A percentile compares a stretch with the other conserved stretches of the same genome.
Conservation (phyloP, 306 rosid species). For the Vigna nakashimae region DNA sequence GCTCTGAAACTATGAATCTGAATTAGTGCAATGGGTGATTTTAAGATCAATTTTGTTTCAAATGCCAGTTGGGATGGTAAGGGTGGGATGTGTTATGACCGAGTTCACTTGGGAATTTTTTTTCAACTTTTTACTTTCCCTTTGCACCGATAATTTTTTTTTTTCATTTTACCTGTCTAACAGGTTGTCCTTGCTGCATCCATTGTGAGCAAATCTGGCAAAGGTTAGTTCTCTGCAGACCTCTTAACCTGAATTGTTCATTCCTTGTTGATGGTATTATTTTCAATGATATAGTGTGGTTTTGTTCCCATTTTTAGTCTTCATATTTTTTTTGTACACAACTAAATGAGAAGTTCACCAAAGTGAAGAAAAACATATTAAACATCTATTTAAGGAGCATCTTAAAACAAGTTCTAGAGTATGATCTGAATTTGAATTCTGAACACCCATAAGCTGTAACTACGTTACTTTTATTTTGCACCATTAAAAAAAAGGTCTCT, state of each 20-base stretch:
- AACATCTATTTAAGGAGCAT: background rate
- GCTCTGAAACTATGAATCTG: background rate
- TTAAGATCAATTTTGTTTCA: constrained; percentile 13
- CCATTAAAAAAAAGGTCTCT: background rate
- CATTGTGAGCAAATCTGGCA: constrained; percentile 86
- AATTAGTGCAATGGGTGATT: background rate
- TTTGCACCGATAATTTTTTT: background rate
- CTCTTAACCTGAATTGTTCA: background rate
- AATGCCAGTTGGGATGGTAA: background rate
- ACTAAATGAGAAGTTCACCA: constrained; percentile 4
- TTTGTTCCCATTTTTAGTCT: constrained; percentile 18
- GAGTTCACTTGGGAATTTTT: constrained; percentile 8
- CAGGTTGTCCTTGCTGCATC: constrained; percentile 99
- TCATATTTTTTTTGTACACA: constrained; percentile 24
- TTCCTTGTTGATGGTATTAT: constrained; percentile 21
- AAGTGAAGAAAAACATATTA: background rate
- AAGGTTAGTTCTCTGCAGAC: constrained; percentile 64
- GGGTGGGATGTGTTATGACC: background rate
- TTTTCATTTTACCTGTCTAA: constrained; percentile 35
- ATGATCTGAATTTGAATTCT: background rate
- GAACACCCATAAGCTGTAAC: background rate
- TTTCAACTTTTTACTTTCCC: constrained; percentile 1
- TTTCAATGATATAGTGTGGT: background rate
- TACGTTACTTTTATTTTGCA: background rate
- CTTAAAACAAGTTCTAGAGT: background rate